Evolutionary conservation across 768 basidiomycete species (phyloP).

Genomic region (Leucocoprinus birnbaumii): DNA sequence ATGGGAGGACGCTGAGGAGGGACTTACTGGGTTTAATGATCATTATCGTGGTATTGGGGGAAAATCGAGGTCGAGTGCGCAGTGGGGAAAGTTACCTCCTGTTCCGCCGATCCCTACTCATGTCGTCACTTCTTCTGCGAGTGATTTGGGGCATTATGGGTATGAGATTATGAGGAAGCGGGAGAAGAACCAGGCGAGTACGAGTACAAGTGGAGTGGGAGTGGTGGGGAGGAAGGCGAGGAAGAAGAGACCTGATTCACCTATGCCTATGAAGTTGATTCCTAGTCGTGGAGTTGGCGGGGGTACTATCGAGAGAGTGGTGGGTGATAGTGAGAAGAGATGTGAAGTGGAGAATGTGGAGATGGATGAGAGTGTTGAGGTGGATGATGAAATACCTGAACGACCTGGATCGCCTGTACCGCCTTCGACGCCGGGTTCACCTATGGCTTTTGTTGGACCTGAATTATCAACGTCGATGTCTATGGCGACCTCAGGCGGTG

Average conservation of each 20-base stretch:
- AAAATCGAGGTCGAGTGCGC: background rate
- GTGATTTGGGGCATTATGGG: background rate
- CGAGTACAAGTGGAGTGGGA: background rate
- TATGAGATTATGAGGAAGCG: background rate
- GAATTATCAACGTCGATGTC: background rate
- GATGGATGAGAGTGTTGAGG: no score
- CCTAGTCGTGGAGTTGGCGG: background rate
- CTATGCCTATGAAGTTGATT: background rate
- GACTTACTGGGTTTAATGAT: background rate
- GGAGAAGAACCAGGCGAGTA: background rate
- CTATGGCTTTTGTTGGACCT: background rate
- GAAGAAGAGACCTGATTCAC: conserved; percentile 2
- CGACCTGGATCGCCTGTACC: background rate
- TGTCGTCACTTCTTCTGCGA: no score
- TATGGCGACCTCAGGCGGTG: no score
- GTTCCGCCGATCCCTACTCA: background rate
- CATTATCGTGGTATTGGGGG: background rate
- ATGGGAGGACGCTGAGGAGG: no score
- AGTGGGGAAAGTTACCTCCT: background rate
- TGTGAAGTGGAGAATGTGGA: background rate
- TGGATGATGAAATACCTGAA: background rate
- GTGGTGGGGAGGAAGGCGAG: background rate
- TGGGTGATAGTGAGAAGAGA: background rate
- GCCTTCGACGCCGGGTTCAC: no score
- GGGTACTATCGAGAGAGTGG: no score